These are phyloP conservation scores for Penicillium sp. DNA, from an alignment of 2,329 filamentous ascomycete genomes.

Conservation along the genomic window DNA sequence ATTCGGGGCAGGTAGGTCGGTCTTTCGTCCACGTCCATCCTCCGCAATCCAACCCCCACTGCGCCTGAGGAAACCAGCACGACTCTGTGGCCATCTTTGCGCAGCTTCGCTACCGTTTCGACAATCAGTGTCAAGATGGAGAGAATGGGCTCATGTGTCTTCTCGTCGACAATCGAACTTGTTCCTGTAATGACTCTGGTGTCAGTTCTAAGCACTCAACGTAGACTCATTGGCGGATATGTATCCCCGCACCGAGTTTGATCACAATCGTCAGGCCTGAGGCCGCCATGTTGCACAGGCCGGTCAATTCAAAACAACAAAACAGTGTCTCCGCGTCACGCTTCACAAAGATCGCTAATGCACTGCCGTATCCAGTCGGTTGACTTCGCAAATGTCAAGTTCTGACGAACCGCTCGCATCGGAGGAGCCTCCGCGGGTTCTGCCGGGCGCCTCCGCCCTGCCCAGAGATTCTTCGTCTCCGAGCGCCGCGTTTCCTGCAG, in stretches of 20 bases:
- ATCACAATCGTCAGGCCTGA: slow-evolving; percentile 43
- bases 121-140: slow-evolving; percentile 91
- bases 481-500: slow-evolving; percentile 6
- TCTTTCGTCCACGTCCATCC: slow-evolving; percentile 84
- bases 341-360: background rate
- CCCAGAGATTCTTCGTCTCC: slow-evolving; percentile 31
- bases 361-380: slow-evolving; percentile 2
- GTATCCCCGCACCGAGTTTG: slow-evolving; percentile 43
- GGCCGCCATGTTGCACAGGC: slow-evolving; percentile 25
- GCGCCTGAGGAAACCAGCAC: slow-evolving; percentile 97
- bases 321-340: background rate
- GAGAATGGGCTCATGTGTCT: slow-evolving; percentile 88
- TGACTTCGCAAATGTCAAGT: slow-evolving; percentile 11
- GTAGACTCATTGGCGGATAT: slow-evolving; percentile 13
- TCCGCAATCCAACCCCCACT: slow-evolving; percentile 87
- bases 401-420: slow-evolving; percentile 15
- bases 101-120: slow-evolving; percentile 85
- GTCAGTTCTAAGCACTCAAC: slow-evolving; percentile 20
- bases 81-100: slow-evolving; percentile 89
- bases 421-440: slow-evolving; percentile 25
- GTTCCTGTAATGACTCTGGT: slow-evolving; percentile 67
- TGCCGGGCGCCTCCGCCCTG: slow-evolving; percentile 35
- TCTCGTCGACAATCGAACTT: slow-evolving; percentile 98
- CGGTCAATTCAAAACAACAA: background rate
- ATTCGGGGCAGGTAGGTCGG: slow-evolving; percentile 89